Evolutionary conservation across 768 basidiomycete species (phyloP), one percentile per base, ranked within the genome.

Genomic region (Trametopsis cervina): DNA sequence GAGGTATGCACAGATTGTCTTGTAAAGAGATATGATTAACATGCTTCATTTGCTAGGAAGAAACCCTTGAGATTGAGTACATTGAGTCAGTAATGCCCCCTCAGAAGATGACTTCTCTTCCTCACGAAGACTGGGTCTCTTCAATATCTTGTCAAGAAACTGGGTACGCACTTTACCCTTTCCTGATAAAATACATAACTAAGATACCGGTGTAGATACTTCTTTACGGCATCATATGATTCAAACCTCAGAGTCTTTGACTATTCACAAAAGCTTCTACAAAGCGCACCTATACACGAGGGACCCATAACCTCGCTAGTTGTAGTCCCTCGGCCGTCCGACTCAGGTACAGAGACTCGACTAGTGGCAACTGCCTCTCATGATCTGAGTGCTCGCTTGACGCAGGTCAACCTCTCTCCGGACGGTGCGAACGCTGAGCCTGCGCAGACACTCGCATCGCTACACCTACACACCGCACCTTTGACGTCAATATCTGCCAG

Each of bases 41-140:
- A 33, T 33, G 29, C 29, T n/a, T 7, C 29, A 33, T 33, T 33
- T 33, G 46, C 45, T 44, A 89, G 84, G 90, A 94, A 75, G 87
- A 91, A 65, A 91, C 88, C 2, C 76, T 96, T 18, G 84, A 94
- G 59, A 80, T 96, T 39, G 92, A 95, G 65, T 95, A 95, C 67
- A 82, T 96, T 49, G 84, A 91, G 65, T 89, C 85, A 13, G 75
- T 94, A 1, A 72, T 95, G 63, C 91, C 93, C 0, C 93, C 92
- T 0, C 78, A 89, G 61, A 80, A 83, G 52, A 77, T 91, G 65
- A 77, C 84, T 0, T 75, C 83, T 41, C 69, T 91, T 44, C 84
- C 88, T 1, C 88, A 92, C 53, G 85, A 97, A 45, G 93, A 97
- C 54, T 98, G 95, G 95, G 87, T 96, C 0, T 92, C 90, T 1